phyloP scores from a whole-genome alignment of 2,329 filamentous ascomycete species.

The Penicillium sp. region DNA sequence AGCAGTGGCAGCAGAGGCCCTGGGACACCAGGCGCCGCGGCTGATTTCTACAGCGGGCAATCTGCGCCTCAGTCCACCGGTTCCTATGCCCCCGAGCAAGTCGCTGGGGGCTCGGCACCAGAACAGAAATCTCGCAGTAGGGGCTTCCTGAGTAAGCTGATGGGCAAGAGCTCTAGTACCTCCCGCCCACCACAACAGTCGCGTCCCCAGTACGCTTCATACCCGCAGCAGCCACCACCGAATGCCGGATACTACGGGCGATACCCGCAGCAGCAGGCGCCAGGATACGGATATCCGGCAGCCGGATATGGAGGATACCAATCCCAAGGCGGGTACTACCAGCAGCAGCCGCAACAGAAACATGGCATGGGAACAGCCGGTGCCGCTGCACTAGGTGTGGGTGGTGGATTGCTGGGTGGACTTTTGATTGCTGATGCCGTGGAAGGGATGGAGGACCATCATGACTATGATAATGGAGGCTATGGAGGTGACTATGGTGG shows the following conservation, averaged over 20 bases:
- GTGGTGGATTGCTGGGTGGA: slow-evolving; percentile 79
- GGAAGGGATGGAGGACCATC: slow-evolving; percentile 62
- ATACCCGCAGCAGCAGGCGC: slow-evolving; percentile 28
- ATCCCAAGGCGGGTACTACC: slow-evolving; percentile 37
- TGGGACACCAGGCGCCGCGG: slow-evolving; percentile 38
- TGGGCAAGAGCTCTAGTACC: slow-evolving; percentile 44
- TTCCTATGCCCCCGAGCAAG: slow-evolving; percentile 6
- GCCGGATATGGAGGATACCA: slow-evolving; percentile 39
- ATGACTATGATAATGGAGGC: slow-evolving; percentile 35
- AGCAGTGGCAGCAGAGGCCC: slow-evolving; percentile 20
- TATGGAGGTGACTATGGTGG: not conserved
- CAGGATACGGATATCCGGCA: slow-evolving; percentile 17
- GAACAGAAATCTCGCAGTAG: slow-evolving; percentile 39
- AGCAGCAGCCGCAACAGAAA: slow-evolving; percentile 46
- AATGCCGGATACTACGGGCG: slow-evolving; percentile 12
- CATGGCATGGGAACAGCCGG: slow-evolving; percentile 67
- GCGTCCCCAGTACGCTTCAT: slow-evolving; percentile 27
- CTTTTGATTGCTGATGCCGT: slow-evolving; percentile 69
- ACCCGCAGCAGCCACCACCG: slow-evolving; percentile 25
- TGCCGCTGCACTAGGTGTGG: slow-evolving; percentile 74
- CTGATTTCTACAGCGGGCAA: slow-evolving; percentile 48
- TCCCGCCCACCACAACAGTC: slow-evolving; percentile 10
- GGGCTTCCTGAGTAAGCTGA: slow-evolving; percentile 54
- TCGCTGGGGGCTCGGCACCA: slow-evolving; percentile 27
- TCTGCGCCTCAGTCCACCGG: slow-evolving; percentile 16